Percentiles rank a stretch among this genome's conserved stretches.
These are phyloP conservation scores for Tarenaya hassleriana DNA, from an alignment of 345 rosid genomes.

Conservation along the genomic window DNA sequence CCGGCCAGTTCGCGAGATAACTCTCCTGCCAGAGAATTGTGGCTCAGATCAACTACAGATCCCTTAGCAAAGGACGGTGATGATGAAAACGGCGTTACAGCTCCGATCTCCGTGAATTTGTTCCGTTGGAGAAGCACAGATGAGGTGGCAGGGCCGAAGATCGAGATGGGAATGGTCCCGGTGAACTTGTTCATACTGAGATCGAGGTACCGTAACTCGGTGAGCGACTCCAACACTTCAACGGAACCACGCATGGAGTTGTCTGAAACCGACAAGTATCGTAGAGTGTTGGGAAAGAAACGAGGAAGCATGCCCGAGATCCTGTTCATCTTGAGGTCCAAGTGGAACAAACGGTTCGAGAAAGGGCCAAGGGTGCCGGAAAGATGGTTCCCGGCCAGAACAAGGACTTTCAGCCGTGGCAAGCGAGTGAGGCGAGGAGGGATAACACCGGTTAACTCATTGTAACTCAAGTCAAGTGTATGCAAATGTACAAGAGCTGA, in stretches of 20 bases:
- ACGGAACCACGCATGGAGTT: conserved; percentile 68
- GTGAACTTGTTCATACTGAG: conserved; percentile 70
- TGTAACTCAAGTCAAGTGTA: conserved; percentile 74
- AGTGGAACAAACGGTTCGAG: conserved; percentile 51
- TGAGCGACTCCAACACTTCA: conserved; percentile 35
- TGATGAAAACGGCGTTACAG: not conserved
- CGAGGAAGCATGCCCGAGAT: conserved; percentile 48
- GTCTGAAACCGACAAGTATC: conserved; percentile 53
- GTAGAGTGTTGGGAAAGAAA: conserved; percentile 52
- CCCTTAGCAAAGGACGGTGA: conserved; percentile 39
- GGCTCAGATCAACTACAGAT: conserved; percentile 66
- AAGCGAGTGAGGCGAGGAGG: conserved; percentile 39
- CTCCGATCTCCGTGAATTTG: conserved; percentile 45
- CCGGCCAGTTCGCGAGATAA: conserved; percentile 42
- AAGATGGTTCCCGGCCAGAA: conserved; percentile 49
- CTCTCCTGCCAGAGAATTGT: conserved; percentile 55
- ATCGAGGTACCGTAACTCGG: conserved; percentile 61
- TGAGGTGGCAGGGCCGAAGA: conserved; percentile 44
- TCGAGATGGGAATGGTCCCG: conserved; percentile 59
- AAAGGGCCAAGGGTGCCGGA: conserved; percentile 30
- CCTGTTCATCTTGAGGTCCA: conserved; percentile 53
- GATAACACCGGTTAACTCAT: conserved; percentile 57
- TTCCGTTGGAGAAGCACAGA: conserved; percentile 74
- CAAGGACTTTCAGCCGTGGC: conserved; percentile 43
- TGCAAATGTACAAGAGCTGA: conserved; percentile 45